Base-by-base conservation (phyloP, 2,329 filamentous ascomycete species). In the Fusarium gaditjirri region DNA sequence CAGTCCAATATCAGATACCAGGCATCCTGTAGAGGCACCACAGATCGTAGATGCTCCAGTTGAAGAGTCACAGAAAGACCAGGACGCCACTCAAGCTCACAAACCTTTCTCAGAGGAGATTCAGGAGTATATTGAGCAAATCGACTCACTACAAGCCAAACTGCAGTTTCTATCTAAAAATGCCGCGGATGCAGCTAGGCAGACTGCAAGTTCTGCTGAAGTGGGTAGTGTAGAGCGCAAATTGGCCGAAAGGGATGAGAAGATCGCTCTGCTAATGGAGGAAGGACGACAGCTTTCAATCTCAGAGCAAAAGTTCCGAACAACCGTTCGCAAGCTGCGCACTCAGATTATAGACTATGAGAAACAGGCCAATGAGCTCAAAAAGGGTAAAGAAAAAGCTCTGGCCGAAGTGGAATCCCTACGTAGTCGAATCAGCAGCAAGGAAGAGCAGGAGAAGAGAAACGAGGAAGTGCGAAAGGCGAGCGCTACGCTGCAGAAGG, bases 61-160 rank as follows among this genome's bases (percentile, higher is more conserved):
- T 9, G 53, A 70, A 46, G 41, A 41, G 10, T 23, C 56, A 13
- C 68, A 61, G 31, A 55, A 46, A 21, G 66, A 54, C 36, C 67
- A 74, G 25, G 77, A 78, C 19, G 25, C 78, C 25, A 76, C 77
- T 19, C 73, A 76, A n/a, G 58, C 73, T 38, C 79, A 75, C 46
- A 52, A 64, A 11, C 71, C 66, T 69, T 89, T 93, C 72, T 92
- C 95, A 64, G 93, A 96, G 75, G 96, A 98, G 79, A 87, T 94
- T 43, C 91, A 96, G 76, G 88, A 88, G 53, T 94, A 97, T 70
- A 88, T 95, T 11, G 96, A 99, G 81, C 91, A 93, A 39, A 96
- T 98, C 61, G 96, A 99, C 83, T 93, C 95, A 8, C 84, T 99
- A 3, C 94, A 98, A 80, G 90, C 94, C 11, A 98, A 99, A 79